Conservation (phyloP, 257 asterid species). For the Solanum piurae region DNA sequence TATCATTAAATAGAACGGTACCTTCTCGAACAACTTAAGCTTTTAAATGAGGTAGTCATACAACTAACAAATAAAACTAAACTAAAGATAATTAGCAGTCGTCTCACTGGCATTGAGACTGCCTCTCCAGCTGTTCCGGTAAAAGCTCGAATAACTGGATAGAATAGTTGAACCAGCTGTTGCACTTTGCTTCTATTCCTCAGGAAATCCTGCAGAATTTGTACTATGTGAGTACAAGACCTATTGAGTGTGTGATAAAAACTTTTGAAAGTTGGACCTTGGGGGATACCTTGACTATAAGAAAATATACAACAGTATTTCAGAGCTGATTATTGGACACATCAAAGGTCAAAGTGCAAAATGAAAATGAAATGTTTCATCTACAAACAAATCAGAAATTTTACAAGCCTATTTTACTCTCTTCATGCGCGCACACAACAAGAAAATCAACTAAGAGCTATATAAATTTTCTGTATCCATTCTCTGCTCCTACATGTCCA, state of each 20-base stretch:
- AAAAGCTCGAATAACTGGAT: constrained; percentile 68
- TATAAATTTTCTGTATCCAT: background rate
- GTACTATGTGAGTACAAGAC: background rate
- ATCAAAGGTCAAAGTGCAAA: background rate
- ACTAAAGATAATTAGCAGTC: background rate
- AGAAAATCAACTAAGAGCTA: too few relatives aligned
- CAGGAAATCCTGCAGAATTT: constrained; percentile 51
- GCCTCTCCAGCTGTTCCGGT: constrained; percentile 59
- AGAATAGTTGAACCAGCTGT: constrained; percentile 53
- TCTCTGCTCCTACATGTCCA: background rate
- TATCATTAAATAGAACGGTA: background rate
- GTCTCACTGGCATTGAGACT: constrained; percentile 74
- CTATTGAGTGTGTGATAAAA: background rate
- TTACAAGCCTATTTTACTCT: background rate
- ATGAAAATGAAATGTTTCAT: background rate
- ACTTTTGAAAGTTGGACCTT: background rate
- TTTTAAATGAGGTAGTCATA: background rate
- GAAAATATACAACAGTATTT: background rate
- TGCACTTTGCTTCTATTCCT: constrained; percentile 77
- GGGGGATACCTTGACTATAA: background rate
- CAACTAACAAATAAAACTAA: background rate
- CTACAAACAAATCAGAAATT: background rate
- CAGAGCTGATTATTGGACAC: background rate
- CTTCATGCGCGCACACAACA: background rate
- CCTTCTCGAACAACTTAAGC: background rate